Evolutionary conservation across 2,329 filamentous ascomycete genomes (phyloP), one percentile per base, ranked within the genome.

Genomic region (Cytospora piceicola): DNA sequence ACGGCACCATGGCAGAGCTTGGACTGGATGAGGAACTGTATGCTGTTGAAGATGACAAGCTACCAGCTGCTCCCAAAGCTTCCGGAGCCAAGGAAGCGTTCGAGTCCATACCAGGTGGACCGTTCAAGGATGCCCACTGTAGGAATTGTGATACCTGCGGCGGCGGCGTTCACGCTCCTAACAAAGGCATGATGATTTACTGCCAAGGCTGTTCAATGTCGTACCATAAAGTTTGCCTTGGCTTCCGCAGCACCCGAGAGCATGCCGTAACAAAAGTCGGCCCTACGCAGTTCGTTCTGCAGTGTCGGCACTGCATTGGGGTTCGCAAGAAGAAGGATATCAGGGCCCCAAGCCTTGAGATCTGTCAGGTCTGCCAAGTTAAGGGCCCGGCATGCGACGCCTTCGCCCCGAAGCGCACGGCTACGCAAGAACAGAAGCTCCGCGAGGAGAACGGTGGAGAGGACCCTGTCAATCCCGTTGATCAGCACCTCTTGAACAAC

Each of bases 131-230:
- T 27, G 84, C 86, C 14, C 95, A 99, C 76, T 86, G 84, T 56
- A 80, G 85, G 51, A 80, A 79, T 9, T 99, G 95, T 75, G 89
- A 92, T 70, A 84, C 87, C 3, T 99, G 95, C 73, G 79, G 78
- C 57, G 77, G 79, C n/a, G 77, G 76, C 20, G 83, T 84, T 11
- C 79, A 84, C 57, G 80, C 83, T 27, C 75, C 78, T 1, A 83
- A 81, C 65, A 90, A 88, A 73, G 93, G 92, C 0, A 81, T 85
- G 49, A 80, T 99, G 29, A 84, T 99, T 39, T 89, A 90, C 73
- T 99, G 95, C 71, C 96, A 99, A 78, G 95, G 95, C 34, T 99
- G 95, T 75, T 93, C 90, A 2, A 82, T 89, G 57, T 84, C 91
- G 0, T 97, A 93, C 71, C 95, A 99, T 77, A 92, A 91, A 75